Conservation (phyloP, 169 alveolate species). For the Eimeria zaria region DNA sequence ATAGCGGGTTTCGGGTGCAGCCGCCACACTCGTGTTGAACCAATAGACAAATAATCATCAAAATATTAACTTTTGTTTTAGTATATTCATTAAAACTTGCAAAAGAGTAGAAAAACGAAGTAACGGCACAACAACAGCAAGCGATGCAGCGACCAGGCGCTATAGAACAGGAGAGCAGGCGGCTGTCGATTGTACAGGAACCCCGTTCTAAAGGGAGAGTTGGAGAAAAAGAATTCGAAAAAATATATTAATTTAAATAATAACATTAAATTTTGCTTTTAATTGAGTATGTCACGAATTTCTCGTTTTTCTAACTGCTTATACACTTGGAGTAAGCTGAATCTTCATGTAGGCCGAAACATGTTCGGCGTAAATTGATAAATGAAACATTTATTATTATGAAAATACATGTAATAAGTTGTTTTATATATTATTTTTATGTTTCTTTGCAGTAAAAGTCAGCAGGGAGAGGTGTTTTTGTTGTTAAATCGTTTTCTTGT, state of each 20-base stretch:
- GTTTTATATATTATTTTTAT: background rate
- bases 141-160: background rate
- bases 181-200: background rate
- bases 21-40: too few species aligned
- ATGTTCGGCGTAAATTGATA: background rate
- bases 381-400: too few species aligned
- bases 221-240: too few species aligned
- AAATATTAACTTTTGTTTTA: background rate
- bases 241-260: background rate
- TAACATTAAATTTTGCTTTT: background rate
- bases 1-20: too few species aligned
- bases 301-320: background rate
- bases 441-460: too few species aligned
- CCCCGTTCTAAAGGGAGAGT: background rate
- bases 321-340: background rate
- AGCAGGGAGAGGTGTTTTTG: too few species aligned
- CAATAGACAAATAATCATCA: too few species aligned
- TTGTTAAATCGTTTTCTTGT: background rate
- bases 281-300: background rate
- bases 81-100: background rate
- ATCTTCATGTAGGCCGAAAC: background rate
- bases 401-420: too few species aligned
- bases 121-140: background rate
- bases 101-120: background rate
- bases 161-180: background rate